Percentiles rank a stretch among this genome's conserved stretches.
Evolutionary conservation across 2,329 filamentous ascomycete species (phyloP).

Genomic region (Aspergillus terreus): DNA sequence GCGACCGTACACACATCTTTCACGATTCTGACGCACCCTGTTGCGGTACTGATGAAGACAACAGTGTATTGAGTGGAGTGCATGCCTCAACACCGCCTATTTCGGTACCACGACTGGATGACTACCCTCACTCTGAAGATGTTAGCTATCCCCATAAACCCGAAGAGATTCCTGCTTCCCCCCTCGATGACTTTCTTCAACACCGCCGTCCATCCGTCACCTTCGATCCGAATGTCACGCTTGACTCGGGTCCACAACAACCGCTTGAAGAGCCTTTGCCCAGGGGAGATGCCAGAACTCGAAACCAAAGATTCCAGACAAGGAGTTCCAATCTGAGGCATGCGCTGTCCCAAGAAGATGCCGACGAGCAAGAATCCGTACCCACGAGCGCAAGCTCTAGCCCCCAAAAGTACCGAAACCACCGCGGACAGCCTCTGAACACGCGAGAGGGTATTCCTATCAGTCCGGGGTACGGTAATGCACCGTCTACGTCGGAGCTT

Average conservation of each 20-base stretch:
- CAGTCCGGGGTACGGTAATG: slow-evolving; percentile 21
- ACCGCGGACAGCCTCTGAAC: slow-evolving; percentile 21
- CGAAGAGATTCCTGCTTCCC: slow-evolving; percentile 34
- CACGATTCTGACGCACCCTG: slow-evolving; percentile 29
- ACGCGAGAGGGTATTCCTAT: slow-evolving; percentile 21
- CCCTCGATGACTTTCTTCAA: slow-evolving; percentile 40
- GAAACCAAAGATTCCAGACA: slow-evolving; percentile 27
- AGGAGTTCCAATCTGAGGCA: slow-evolving; percentile 34
- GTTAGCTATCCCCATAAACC: slow-evolving; percentile 34
- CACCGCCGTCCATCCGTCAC: slow-evolving; percentile 40
- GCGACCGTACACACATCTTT: slow-evolving; percentile 33
- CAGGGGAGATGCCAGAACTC: slow-evolving; percentile 24
- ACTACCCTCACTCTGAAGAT: slow-evolving; percentile 25
- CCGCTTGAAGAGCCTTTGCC: slow-evolving; percentile 38
- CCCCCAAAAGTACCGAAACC: slow-evolving; percentile 18
- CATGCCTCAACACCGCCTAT: slow-evolving; percentile 44
- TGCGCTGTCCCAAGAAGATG: slow-evolving; percentile 33
- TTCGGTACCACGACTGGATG: slow-evolving; percentile 40
- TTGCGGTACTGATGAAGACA: slow-evolving; percentile 39
- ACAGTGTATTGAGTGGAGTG: slow-evolving; percentile 35
- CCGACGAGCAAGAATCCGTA: slow-evolving; percentile 14
- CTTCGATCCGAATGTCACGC: slow-evolving; percentile 39
- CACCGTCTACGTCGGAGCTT: slow-evolving; percentile 21
- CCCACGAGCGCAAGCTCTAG: slow-evolving; percentile 18
- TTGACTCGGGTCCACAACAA: slow-evolving; percentile 38